Base-by-base conservation (phyloP, 805 yeast genomes). In the Wickerhamiella kazuoi region DNA sequence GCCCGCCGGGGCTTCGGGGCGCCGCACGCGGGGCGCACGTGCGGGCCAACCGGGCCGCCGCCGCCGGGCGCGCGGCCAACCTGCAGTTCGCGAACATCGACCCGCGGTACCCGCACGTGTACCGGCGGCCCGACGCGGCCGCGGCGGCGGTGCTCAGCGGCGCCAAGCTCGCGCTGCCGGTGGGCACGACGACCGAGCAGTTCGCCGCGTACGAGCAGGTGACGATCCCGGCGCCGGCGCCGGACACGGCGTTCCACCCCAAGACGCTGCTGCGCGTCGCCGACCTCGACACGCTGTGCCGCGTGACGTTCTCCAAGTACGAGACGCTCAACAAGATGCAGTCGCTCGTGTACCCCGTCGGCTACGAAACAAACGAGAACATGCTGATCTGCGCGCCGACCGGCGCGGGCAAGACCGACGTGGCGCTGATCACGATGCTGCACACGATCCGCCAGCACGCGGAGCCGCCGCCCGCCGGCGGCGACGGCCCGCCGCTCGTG, bases 331-430 rank as follows among this genome's bases (percentile, higher is more conserved):
- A 87, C 59, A 71, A 79, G 48, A 79, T 90, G 69, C 98, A 87
- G 59, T 78, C 94, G 15, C 64, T 90, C 44, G 93, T 87, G 1
- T 90, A 67, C 48, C 94, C 94, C 0, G 82, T 86, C 13, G 97
- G 94, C 0, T 90, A 87, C 55, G 74, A 79, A 40, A 79, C 96
- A 4, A 84, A 81, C 56, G 96, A 87, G 51, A 87, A 87, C 52
- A 81, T 90, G 94, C 63, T 86, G 37, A 83, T 86, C 3, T 86
- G 96, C 72, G 95, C 96, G 0, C 96, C 96, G 1, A 86, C 96
- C 0, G 96, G 96, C 67, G 94, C 96, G 4, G 96, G 96, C 70
- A 86, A 86, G 54, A 86, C 96, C 0, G 95, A 86, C 57, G 87
- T 86, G 21, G 96, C 96, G 0, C 59, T 86, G 42, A 61, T 86